A percentile compares a stretch with the other conserved stretches of the same genome.
Evolutionary conservation across 306 rosid species (phyloP).

Genomic region (Psophocarpus tetragonolobus): DNA sequence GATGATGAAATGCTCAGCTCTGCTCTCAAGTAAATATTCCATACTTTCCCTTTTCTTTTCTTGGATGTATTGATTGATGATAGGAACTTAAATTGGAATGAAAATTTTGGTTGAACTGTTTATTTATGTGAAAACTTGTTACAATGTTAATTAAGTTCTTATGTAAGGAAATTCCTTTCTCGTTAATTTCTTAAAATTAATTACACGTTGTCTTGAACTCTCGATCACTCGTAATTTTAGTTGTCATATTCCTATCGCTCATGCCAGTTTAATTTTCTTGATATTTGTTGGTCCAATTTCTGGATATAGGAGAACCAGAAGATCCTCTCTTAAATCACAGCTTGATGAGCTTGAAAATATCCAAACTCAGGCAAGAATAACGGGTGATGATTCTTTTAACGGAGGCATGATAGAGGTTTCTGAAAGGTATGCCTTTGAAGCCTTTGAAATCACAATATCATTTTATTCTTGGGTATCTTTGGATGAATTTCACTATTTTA

Average conservation of each 20-base stretch:
- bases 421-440: conserved; percentile 37
- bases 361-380: conserved; percentile 31
- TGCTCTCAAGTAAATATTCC: conserved; percentile 50
- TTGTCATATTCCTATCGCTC: not conserved
- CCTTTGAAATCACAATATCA: not conserved
- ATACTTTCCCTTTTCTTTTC: conserved; percentile 16
- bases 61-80: conserved; percentile 11
- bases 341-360: conserved; percentile 37
- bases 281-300: conserved; percentile 17
- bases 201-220: not conserved
- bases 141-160: not conserved
- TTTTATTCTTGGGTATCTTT: not conserved
- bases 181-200: not conserved
- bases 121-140: not conserved
- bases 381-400: conserved; percentile 32
- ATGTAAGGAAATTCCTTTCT: not conserved
- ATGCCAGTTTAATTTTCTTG: not conserved
- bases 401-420: conserved; percentile 26
- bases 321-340: conserved; percentile 41
- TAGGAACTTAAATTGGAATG: not conserved
- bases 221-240: not conserved
- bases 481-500: too few relatives aligned
- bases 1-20: conserved; percentile 56
- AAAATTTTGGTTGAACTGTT: conserved; percentile 5
- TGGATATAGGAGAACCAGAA: conserved; percentile 49